Evolutionary conservation across 75 land plant species (phyloP).

Genomic region (Isoetes taiwanensis): DNA sequence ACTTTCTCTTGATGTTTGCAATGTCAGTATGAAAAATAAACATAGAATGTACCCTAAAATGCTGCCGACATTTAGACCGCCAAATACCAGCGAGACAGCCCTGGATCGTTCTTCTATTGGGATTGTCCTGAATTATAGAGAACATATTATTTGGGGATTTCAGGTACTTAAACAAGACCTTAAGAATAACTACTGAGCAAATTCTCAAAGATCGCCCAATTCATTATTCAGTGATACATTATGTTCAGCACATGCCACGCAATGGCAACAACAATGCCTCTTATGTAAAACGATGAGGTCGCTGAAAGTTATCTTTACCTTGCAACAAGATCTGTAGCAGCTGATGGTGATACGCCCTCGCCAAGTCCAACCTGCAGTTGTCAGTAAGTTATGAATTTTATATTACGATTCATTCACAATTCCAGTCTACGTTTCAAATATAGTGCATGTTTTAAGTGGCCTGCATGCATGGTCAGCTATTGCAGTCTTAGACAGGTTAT

Average conservation of each 20-base stretch:
- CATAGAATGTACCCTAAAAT: conserved; percentile 53
- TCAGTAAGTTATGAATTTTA: too few relatives aligned
- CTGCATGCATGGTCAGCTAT: too few relatives aligned
- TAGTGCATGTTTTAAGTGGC: too few relatives aligned
- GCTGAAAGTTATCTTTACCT: conserved; percentile 35
- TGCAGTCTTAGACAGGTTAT: too few relatives aligned
- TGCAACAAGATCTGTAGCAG: conserved; percentile 98
- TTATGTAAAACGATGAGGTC: too few relatives aligned
- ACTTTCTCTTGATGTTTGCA: background rate
- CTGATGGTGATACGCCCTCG: conserved; percentile 99
- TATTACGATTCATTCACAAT: too few relatives aligned
- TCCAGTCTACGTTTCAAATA: too few relatives aligned
- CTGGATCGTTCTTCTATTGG: conserved; percentile 80
- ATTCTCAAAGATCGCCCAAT: background rate
- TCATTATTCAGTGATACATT: too few relatives aligned
- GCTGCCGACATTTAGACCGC: conserved; percentile 92
- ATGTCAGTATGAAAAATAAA: background rate
- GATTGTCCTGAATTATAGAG: conserved; percentile 39
- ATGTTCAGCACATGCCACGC: too few relatives aligned
- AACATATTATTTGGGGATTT: background rate
- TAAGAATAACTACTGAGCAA: background rate
- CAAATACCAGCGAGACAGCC: conserved; percentile 87
- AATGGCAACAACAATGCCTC: too few relatives aligned
- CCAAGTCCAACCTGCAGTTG: conserved; percentile 86
- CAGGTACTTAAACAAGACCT: background rate